Evolutionary conservation across 768 basidiomycete genomes (phyloP).

Genomic region (Termitomyces bulborhizus): DNA sequence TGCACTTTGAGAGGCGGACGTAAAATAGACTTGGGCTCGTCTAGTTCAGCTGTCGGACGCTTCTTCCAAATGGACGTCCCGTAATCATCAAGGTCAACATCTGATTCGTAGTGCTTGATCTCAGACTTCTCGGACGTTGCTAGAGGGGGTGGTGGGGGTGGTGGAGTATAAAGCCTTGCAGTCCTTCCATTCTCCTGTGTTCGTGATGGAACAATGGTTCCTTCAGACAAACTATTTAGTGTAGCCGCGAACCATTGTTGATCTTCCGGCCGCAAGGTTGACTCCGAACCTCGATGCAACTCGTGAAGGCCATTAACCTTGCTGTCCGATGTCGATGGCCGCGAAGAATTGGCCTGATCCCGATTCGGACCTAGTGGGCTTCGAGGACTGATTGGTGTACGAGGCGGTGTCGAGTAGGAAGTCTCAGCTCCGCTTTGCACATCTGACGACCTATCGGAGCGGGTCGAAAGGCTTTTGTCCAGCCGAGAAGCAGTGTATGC

Average conservation of each 20-base stretch:
- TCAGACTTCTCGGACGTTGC: slow-evolving; percentile 12
- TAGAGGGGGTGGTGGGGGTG: slow-evolving; percentile 22
- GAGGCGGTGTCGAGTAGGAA: slow-evolving; percentile 43
- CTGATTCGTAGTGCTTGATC: slow-evolving; percentile 28
- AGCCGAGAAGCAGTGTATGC: slow-evolving; percentile 25
- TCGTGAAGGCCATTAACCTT: slow-evolving; percentile 13
- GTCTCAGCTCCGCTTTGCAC: slow-evolving; percentile 36
- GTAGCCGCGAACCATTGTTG: slow-evolving; percentile 19
- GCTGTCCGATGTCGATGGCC: slow-evolving; percentile 22
- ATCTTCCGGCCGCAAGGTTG: slow-evolving; percentile 26
- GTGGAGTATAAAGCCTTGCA: slow-evolving; percentile 12
- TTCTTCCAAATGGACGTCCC: slow-evolving; percentile 41
- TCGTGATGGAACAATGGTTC: slow-evolving; percentile 17
- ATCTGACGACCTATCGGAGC: slow-evolving; percentile 29
- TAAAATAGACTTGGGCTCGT: slow-evolving; percentile 22
- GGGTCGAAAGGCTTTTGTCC: slow-evolving; percentile 24
- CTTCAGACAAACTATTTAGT: slow-evolving; percentile 17
- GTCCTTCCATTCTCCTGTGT: neutral
- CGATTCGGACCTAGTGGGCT: slow-evolving; percentile 35
- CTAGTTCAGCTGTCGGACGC: slow-evolving; percentile 25
- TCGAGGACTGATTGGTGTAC: slow-evolving; percentile 54
- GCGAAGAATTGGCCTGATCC: slow-evolving; percentile 20
- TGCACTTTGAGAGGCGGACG: slow-evolving; percentile 42
- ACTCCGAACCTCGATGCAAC: slow-evolving; percentile 16
- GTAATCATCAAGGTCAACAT: slow-evolving; percentile 38